Percentiles rank a stretch among this genome's conserved stretches.
These are phyloP conservation scores for Debaryomycetaceae sp. DNA, from an alignment of 1,139 yeast genomes.

Conservation along the genomic window DNA sequence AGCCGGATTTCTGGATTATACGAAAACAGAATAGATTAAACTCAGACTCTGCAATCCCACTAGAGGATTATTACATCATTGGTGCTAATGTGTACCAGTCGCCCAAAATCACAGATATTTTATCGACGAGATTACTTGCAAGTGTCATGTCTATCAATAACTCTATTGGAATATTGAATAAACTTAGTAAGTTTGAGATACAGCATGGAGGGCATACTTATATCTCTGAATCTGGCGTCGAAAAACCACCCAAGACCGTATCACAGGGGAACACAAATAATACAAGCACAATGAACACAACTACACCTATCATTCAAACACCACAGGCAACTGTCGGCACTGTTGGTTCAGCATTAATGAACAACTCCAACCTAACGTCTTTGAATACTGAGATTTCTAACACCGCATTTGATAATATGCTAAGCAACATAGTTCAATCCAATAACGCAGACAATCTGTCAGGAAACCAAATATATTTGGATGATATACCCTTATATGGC, in stretches of 20 bases:
- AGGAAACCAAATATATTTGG: slow-evolving; percentile 27
- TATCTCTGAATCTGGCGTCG: slow-evolving; percentile 4
- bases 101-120: slow-evolving; percentile 50
- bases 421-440: slow-evolving; percentile 24
- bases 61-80: slow-evolving; percentile 73
- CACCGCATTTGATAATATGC: slow-evolving; percentile 30
- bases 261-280: slow-evolving; percentile 8
- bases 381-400: slow-evolving; percentile 24
- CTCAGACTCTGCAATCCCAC: slow-evolving; percentile 46
- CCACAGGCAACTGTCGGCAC: slow-evolving; percentile 20
- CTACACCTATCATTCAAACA: slow-evolving; percentile 20
- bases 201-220: slow-evolving; percentile 40
- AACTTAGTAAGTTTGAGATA: slow-evolving; percentile 32
- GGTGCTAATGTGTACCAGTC: slow-evolving; percentile 95
- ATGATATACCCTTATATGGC: slow-evolving; percentile 39
- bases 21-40: slow-evolving; percentile 71
- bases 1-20: slow-evolving; percentile 91
- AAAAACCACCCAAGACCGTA: slow-evolving; percentile 2
- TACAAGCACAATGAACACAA: slow-evolving; percentile 8
- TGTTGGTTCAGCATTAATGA: slow-evolving; percentile 13
- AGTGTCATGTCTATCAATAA: slow-evolving; percentile 36
- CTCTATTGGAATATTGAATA: slow-evolving; percentile 32
- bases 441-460: slow-evolving; percentile 8
- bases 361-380: slow-evolving; percentile 7
- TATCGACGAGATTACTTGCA: slow-evolving; percentile 37